Evolutionary conservation across 2,329 filamentous ascomycete species (phyloP).

Genomic region (Coniella vitis): DNA sequence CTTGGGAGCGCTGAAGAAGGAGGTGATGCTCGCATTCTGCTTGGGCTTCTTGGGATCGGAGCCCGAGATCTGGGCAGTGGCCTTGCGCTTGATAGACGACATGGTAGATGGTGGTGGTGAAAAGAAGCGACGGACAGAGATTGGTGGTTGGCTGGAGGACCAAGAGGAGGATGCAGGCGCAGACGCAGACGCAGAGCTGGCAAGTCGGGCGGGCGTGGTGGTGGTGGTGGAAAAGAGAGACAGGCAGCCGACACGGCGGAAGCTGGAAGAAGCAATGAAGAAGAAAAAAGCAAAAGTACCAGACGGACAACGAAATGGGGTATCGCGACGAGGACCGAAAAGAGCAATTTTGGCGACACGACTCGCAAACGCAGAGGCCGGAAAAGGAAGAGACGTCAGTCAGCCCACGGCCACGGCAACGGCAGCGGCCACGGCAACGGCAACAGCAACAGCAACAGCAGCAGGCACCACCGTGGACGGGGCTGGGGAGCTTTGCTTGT

Average conservation of each 20-base stretch:
- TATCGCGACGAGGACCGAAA: slow-evolving; percentile 4
- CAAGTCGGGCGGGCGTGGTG: not conserved
- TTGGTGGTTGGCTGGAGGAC: not conserved
- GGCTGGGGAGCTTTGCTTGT: no score
- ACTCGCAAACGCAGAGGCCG: not conserved
- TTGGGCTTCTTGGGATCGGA: slow-evolving; percentile 63
- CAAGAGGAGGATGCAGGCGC: not conserved
- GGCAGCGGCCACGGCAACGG: not conserved
- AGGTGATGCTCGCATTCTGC: slow-evolving; percentile 72
- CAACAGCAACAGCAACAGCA: no score
- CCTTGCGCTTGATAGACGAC: slow-evolving; percentile 59
- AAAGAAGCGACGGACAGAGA: not conserved
- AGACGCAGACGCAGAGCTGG: not conserved
- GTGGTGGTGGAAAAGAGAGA: not conserved
- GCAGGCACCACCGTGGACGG: no score
- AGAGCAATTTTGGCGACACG: slow-evolving; percentile 12
- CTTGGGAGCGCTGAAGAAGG: slow-evolving; percentile 77
- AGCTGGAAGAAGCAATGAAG: not conserved
- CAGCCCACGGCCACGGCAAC: not conserved
- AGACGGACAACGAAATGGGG: not conserved
- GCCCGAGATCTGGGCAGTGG: slow-evolving; percentile 43
- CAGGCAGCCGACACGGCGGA: not conserved
- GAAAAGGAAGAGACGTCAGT: slow-evolving; percentile 1
- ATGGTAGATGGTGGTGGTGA: slow-evolving; percentile 27
- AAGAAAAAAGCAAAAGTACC: not conserved